These are phyloP conservation scores for Clarkia xantiana DNA, from an alignment of 345 rosid genomes.

Conservation along the genomic window DNA sequence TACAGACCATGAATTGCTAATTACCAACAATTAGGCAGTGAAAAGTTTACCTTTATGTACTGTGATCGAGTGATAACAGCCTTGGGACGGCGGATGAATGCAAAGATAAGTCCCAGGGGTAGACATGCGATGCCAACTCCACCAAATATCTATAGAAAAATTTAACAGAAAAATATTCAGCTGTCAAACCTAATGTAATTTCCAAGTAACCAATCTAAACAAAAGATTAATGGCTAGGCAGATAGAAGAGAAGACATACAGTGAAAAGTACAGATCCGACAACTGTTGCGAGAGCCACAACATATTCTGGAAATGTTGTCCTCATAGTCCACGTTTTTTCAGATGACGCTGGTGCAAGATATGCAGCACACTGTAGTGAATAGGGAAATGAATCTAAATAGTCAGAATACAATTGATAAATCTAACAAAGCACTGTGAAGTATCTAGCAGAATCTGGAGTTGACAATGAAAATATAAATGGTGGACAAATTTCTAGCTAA, in stretches of 20 bases:
- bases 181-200: too few species aligned
- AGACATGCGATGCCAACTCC: constrained; percentile 96
- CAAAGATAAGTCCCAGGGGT: constrained; percentile 87
- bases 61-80: constrained; percentile 98
- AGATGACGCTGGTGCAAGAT: constrained; percentile 47
- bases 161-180: neutral
- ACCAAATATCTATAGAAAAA: constrained; percentile 68
- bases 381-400: constrained; percentile 1
- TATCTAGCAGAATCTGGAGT: too few species aligned
- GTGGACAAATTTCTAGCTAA: too few species aligned
- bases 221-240: neutral
- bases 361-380: constrained; percentile 66
- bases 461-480: too few species aligned
- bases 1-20: neutral
- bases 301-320: constrained; percentile 88
- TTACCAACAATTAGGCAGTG: neutral
- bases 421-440: too few species aligned
- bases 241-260: constrained; percentile 22
- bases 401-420: too few species aligned
- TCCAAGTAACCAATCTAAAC: too few species aligned
- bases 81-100: constrained; percentile 92
- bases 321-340: constrained; percentile 98
- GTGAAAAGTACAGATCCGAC: constrained; percentile 95
- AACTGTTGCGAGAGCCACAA: constrained; percentile 93
- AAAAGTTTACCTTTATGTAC: constrained; percentile 65